Percentiles rank a stretch among this genome's conserved stretches.
Evolutionary conservation across 2,329 filamentous ascomycete genomes (phyloP).

Genomic region (Samsoniella hepiali): DNA sequence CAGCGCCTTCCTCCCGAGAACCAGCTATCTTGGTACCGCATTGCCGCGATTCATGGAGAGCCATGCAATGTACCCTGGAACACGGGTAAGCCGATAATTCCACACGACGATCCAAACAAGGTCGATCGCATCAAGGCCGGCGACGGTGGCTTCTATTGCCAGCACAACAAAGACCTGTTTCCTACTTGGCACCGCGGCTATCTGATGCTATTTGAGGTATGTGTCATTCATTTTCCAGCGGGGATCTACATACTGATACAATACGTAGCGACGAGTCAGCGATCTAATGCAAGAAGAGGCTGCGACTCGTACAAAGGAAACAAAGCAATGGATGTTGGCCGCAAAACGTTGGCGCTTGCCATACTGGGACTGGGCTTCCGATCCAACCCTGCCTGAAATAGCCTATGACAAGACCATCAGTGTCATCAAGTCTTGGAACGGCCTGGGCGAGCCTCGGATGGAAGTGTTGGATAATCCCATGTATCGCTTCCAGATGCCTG

Average conservation of each 20-base stretch:
- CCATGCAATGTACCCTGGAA: slow-evolving; percentile 3
- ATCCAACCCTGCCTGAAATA: slow-evolving; percentile 4
- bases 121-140: background rate
- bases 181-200: slow-evolving; percentile 66
- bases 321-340: slow-evolving; percentile 26
- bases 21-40: slow-evolving; percentile 5
- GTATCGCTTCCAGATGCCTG: slow-evolving; percentile 25
- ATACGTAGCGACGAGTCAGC: background rate
- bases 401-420: slow-evolving; percentile 20
- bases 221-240: background rate
- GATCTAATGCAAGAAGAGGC: background rate
- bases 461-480: slow-evolving; percentile 14
- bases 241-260: background rate
- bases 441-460: slow-evolving; percentile 9
- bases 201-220: slow-evolving; percentile 57
- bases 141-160: slow-evolving; percentile 48
- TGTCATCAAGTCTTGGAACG: slow-evolving; percentile 21
- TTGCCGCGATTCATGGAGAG: background rate
- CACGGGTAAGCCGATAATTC: background rate
- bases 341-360: slow-evolving; percentile 31
- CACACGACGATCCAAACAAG: background rate
- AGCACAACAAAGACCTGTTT: slow-evolving; percentile 59
- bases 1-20: background rate
- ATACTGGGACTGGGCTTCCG: slow-evolving; percentile 35
- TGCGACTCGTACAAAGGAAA: background rate